Base-by-base conservation (phyloP, 257 asterid genomes). In the Petunia secreta region DNA sequence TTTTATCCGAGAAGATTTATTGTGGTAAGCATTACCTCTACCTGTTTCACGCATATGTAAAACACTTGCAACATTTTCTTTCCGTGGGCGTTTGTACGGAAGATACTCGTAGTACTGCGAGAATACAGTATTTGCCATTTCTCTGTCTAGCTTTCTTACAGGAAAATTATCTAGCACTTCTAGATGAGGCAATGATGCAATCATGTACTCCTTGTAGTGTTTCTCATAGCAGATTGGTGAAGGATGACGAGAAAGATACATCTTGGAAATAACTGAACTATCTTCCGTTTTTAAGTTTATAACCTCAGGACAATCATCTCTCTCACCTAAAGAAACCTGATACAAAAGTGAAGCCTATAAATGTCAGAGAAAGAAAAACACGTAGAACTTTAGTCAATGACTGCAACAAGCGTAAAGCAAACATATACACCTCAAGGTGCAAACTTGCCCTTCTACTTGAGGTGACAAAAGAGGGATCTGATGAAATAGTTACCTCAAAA, bases 31-130 rank as follows among this genome's bases (percentile, higher is more conserved):
- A 44, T 80, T 68, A 66, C 84, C 83, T 38, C 85, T 67, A 80
- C 94, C 93, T 4, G 83, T 87, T 80, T 91, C 96, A 6, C 96
- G 97, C 82, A 73, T 89, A 63, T 64, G 82, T 83, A 93, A 84
- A 59, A 91, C 66, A 64, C 75, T 79, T 16, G 80, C 80, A 63
- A 92, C 82, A 80, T 93, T 92, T 82, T 91, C 96, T 86, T 81
- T 87, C 46, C 71, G 82, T 67, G n/a, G 84, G 65, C 90, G 94
- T 57, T 85, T 89, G 80, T 91, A 90, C 2, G 96, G 98, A 34
- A 93, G 87, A 82, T 88, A 88, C 87, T 93, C 97, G 7, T 88
- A 91, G 60, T 89, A 87, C 37, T 83, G 87, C 39, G 96, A 92
- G 87, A 91, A 86, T 37, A 87, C 82, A 4, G 83, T 63, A 83